These are phyloP conservation scores for Podospora fimiseda DNA, from an alignment of 495 filamentous ascomycete species.

Conservation along the genomic window DNA sequence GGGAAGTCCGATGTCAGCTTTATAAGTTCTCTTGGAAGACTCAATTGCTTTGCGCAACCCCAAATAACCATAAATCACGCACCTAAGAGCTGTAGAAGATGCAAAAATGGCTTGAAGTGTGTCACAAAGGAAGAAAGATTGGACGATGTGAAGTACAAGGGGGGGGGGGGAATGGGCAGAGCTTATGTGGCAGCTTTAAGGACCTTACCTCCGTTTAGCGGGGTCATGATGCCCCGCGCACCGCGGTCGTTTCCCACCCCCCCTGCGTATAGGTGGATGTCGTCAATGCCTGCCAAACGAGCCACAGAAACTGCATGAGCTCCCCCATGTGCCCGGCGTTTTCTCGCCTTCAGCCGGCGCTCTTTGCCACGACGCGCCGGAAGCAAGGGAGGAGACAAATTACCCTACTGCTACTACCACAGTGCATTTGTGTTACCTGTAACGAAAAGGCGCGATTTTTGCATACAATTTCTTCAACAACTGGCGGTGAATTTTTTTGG, in stretches of 20 bases:
- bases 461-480: no score
- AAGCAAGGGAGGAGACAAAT: no score
- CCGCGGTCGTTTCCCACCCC: background rate
- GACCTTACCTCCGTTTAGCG: background rate
- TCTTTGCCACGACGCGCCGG: no score
- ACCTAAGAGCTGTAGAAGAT: no score
- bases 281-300: background rate
- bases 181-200: background rate
- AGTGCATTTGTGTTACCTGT: no score
- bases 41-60: no score
- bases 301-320: background rate
- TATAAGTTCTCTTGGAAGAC: background rate
- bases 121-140: background rate
- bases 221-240: background rate
- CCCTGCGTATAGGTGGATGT: no score
- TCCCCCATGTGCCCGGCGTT: background rate
- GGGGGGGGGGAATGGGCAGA: background rate
- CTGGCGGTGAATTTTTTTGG: no score
- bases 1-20: constrained; percentile 13
- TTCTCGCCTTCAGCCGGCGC: background rate
- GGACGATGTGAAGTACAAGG: background rate
- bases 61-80: no score
- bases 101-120: no score
- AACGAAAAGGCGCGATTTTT: background rate
- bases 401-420: no score